Evolutionary conservation across 148 eudicot genomes (phyloP), one percentile per base, ranked within the genome.

Genomic region (Persicaria maculosa): DNA sequence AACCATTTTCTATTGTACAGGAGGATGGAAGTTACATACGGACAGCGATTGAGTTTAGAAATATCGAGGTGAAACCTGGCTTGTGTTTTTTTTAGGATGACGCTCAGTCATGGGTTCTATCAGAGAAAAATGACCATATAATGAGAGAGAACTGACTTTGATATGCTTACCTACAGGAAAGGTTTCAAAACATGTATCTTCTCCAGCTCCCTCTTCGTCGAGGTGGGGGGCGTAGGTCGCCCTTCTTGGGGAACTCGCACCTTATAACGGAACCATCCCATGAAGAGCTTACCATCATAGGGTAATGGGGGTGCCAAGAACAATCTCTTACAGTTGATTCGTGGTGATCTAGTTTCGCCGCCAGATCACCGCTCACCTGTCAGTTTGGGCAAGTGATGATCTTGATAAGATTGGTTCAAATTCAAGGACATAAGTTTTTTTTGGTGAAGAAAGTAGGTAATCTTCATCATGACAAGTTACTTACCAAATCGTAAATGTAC

Each of bases 221-320:
- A 5, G 43, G 68, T 47, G 83, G 79, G 46, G 59, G 44, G 7
- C 73, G 82, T n/a, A 55, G 45, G 12, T 67, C 77, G 14, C 36
- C 86, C 61, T 48, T 80, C 12, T 89, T 96, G 5, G 83, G 87
- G 71, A 88, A 85, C 64, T 90, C 91, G 81, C 90, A 82, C 58
- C 84, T 75, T 5, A 90, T 79, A 7, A 92, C 64, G 64, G 50
- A 57, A 17, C 95, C 95, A 62, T 92, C 95, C 95, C 95, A 92
- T 10, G 95, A 85, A 14, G 97, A 92, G 77, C 93, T 92, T 14
- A 88, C 76, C 1, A 92, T 59, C 83, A 75, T 85, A 16, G 97
- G 97, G 80, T 81, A 79, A 77, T 19, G 68, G 6, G 97, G 97
- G 77, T 92, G 97, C 97, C 97, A 92, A 75, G 85, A 83, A 62